Evolutionary conservation across 306 rosid genomes (phyloP).

Genomic region (Acacia acuminata): DNA sequence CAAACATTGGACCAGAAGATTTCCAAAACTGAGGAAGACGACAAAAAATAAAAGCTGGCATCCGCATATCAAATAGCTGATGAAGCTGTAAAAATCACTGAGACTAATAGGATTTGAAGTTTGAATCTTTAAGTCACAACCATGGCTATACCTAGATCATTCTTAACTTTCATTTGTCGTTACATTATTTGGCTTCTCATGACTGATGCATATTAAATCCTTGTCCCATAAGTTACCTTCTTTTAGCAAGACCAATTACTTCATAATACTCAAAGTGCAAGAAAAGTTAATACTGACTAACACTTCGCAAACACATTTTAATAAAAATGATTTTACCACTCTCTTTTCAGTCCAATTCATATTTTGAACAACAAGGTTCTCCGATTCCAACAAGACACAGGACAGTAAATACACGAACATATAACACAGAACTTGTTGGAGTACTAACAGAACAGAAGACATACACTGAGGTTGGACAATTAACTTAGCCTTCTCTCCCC

Average conservation of each 20-base stretch:
- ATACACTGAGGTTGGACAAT: slow-evolving; percentile 72
- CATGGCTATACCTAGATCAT: slow-evolving; percentile 17
- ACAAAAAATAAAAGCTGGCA: slow-evolving; percentile 9
- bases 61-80: slow-evolving; percentile 9
- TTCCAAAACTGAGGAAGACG: slow-evolving; percentile 22
- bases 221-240: not conserved
- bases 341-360: slow-evolving; percentile 6
- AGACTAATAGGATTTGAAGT: not conserved
- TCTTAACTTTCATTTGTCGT: not conserved
- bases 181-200: slow-evolving; percentile 3
- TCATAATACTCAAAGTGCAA: slow-evolving; percentile 10
- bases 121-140: slow-evolving; percentile 8
- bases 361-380: slow-evolving; percentile 3
- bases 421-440: slow-evolving; percentile 13
- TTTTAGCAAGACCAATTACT: slow-evolving; percentile 3
- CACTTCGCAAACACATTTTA: slow-evolving; percentile 14
- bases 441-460: slow-evolving; percentile 34
- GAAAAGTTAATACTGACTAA: not conserved
- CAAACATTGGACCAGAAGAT: slow-evolving; percentile 17
- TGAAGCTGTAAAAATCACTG: not conserved
- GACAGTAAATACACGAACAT: not conserved
- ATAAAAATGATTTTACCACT: not conserved
- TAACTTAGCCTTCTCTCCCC: slow-evolving; percentile 70
- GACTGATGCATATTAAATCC: not conserved
- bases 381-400: slow-evolving; percentile 4